Base-by-base conservation (phyloP, 441 rosid genomes). In the Euphorbia celastroides region DNA sequence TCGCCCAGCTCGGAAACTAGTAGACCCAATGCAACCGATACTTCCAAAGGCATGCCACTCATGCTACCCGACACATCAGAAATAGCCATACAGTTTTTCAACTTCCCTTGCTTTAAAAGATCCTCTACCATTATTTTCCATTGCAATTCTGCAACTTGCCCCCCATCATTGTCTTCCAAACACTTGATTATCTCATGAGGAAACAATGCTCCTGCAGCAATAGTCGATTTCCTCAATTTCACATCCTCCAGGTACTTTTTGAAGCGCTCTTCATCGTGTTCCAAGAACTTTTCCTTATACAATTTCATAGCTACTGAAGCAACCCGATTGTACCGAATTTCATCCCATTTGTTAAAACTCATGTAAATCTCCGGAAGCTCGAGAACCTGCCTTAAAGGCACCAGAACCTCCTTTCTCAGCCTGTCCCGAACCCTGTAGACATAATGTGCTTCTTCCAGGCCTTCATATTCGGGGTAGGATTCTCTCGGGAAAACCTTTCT, bases 51-150 rank as follows among this genome's bases (percentile, higher is more conserved):
- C 1, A 10, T 68, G 34, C 89, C 86, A 0, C 0, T 0, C 89
- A 86, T 87, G 27, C 84, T 77, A 5, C 81, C 84, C 0, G 90
- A 88, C 3, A 88, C 93, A 38, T 84, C 92, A 14, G 77, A 67
- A 14, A 87, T 41, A 0, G 90, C 93, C 31, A 82, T 66, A 31
- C 89, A 87, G 30, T 81, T 87, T 32, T 55, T 75, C 46, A 84
- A 22, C 57, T 79, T 83, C 0, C 86, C 93, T 14, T 68, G 78
- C 65, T 72, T 34, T 19, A 44, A 38, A 66, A 81, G 22, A 80
- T 88, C 93, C 16, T 73, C 81, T 36, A 87, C 86, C 91, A 87
- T 81, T 51, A 92, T 75, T 54, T 65, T 75, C 96, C 93, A 81
- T n/a, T 74, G 85, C 63, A 83, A 81, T 80, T 86, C 87, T 0